Evolutionary conservation across 1,284 basidiomycete genomes (phyloP).

Genomic region (Ceratobasidium theobromae): DNA sequence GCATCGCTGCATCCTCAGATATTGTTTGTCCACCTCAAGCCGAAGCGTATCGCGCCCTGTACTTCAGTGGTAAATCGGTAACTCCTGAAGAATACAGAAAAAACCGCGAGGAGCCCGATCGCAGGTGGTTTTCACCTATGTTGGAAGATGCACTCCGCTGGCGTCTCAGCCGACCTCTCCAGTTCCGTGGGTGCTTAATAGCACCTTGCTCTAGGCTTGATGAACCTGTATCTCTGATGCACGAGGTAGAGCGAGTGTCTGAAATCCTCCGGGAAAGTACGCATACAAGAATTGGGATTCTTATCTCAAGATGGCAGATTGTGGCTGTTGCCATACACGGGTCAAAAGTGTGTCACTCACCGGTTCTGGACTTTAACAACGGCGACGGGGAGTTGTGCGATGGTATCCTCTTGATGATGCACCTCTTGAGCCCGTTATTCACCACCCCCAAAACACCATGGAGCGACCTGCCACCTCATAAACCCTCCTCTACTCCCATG

Average conservation of each 20-base stretch:
- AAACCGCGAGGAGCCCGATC: no score
- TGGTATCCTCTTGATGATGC: not conserved
- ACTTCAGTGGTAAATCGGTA: no score
- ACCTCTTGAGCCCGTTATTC: not conserved
- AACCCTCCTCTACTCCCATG: not conserved
- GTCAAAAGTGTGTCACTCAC: not conserved
- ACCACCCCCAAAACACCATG: not conserved
- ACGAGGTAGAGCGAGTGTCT: no score
- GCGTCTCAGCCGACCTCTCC: no score
- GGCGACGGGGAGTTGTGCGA: not conserved
- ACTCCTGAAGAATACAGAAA: no score
- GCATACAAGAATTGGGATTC: no score
- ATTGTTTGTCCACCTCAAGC: not conserved
- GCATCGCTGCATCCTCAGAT: not conserved
- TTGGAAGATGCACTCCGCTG: no score
- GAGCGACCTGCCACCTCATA: not conserved
- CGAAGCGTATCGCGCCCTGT: no score
- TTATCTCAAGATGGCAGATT: not conserved
- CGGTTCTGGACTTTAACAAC: not conserved
- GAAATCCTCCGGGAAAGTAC: no score
- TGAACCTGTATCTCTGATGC: no score
- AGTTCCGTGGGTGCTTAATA: conserved; percentile 3
- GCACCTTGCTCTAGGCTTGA: not conserved
- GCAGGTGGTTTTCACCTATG: no score
- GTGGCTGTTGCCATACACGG: not conserved